Evolutionary conservation across 495 filamentous ascomycete genomes (phyloP), one percentile per base, ranked within the genome.

Genomic region (Glarea lozoyensis): DNA sequence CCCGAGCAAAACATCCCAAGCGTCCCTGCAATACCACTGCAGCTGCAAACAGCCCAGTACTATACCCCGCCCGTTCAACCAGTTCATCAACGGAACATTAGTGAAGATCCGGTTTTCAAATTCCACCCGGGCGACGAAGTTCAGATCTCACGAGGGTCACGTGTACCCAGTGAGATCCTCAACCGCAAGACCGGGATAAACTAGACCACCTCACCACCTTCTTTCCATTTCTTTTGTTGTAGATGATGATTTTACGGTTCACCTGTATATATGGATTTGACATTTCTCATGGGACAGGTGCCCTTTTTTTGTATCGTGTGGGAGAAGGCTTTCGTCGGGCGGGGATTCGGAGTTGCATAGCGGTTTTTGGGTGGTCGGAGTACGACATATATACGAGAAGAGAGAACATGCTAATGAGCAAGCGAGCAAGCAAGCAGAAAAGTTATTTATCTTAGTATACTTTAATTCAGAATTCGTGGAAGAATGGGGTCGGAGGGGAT

Each of bases 101-200:
- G 47, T 15, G 54, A 54, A 32, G 50, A 45, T 18, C 45, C 43
- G 1, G 47, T 42, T 1, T 57, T 57, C 39, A 42, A 25, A 19
- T 42, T 48, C 34, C 51, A 57, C 32, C 51, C 51, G 7, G 54
- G 51, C 2, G 48, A 54, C 9, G 51, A 54, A 27, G 27, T 57
- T 7, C 17, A 35, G 3, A 40, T 53, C 18, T 24, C 46, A 15
- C n/a, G 38, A 19, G 50, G 48, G n/a, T 51, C 45, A 9, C 35
- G 50, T 21, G 45, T 57, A 10, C 32, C 54, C 10, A 57, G 54
- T 22, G 29, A 30, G 13, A 47, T 57, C 23, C 32, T 57, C 30
- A 52, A 57, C 36, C 48, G 45, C 34, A 49, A 52, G 20, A 40
- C 46, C 15, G 38, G 46, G 13, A 20, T 48, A 25, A 40, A 34